Conservation (phyloP, 2,329 filamentous ascomycete genomes). For the Thermoascus crustaceus region DNA sequence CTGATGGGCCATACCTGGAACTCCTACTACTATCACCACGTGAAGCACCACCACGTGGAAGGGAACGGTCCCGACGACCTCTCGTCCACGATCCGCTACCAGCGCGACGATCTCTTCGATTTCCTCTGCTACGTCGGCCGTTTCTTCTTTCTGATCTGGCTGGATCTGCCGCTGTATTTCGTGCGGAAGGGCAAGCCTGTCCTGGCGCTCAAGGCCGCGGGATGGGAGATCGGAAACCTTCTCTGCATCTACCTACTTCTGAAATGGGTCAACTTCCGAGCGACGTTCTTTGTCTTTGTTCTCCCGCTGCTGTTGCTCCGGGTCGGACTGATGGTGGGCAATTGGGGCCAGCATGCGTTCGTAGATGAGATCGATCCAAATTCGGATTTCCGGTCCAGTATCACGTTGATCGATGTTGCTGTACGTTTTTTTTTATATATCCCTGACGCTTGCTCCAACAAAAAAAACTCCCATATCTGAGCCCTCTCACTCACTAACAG, state of each 20-base stretch:
- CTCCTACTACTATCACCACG: slow-evolving; percentile 76
- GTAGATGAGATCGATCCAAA: slow-evolving; percentile 67
- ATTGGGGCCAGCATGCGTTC: slow-evolving; percentile 78
- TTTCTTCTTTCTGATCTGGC: slow-evolving; percentile 66
- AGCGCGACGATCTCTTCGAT: slow-evolving; percentile 58
- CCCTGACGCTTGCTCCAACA: slow-evolving; percentile 7
- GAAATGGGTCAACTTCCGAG: slow-evolving; percentile 41
- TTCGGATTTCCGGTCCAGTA: slow-evolving; percentile 70
- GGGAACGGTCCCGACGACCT: slow-evolving; percentile 70
- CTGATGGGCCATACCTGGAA: slow-evolving; percentile 81
- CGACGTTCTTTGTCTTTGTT: slow-evolving; percentile 58
- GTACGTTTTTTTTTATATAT: slow-evolving; percentile 40
- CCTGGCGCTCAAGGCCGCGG: slow-evolving; percentile 48
- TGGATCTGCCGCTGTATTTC: slow-evolving; percentile 69
- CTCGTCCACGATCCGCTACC: slow-evolving; percentile 67
- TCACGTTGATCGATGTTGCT: slow-evolving; percentile 69
- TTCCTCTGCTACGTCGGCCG: slow-evolving; percentile 66
- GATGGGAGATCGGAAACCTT: slow-evolving; percentile 58
- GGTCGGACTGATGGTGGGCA: slow-evolving; percentile 68
- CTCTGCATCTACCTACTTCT: slow-evolving; percentile 47
- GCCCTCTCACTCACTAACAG: too few relatives aligned
- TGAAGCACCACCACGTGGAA: slow-evolving; percentile 79
- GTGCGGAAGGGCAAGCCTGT: slow-evolving; percentile 50
- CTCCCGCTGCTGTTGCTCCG: slow-evolving; percentile 60
- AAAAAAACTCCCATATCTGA: too few relatives aligned